These are phyloP conservation scores for Stephanodiscus triporus DNA, from an alignment of 108 stramenopile species.

Conservation along the genomic window DNA sequence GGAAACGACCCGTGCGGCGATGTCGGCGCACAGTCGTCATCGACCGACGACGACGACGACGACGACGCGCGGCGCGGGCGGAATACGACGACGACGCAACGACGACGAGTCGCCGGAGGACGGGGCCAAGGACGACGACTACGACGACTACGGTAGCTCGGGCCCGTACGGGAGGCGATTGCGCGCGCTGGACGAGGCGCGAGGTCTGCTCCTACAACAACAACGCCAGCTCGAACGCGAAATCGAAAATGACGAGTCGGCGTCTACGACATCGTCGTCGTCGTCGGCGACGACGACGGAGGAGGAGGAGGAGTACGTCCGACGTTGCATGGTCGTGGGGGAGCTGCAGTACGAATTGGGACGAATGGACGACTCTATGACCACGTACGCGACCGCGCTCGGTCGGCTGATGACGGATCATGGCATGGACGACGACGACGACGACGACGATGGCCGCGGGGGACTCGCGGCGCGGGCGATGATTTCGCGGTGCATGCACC, in stretches of 20 bases:
- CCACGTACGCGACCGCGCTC: constrained; percentile 29
- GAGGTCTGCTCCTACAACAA: constrained; percentile 9
- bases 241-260: too few relatives aligned
- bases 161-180: constrained; percentile 34
- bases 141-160: too few relatives aligned
- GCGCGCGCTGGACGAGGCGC: constrained; percentile 8
- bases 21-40: constrained; percentile 23
- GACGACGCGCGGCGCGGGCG: background rate
- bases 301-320: constrained; percentile 14
- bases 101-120: background rate
- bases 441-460: background rate
- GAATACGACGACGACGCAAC: background rate
- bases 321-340: constrained; percentile 28
- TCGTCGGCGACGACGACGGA: background rate
- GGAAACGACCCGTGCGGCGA: constrained; percentile 29
- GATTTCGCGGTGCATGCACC: constrained; percentile 34
- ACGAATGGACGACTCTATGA: constrained; percentile 31
- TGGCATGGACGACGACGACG: background rate
- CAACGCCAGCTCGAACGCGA: too few relatives aligned
- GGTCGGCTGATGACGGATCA: constrained; percentile 3
- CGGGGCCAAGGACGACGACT: background rate
- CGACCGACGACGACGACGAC: background rate
- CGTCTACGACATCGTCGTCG: background rate
- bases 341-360: constrained; percentile 45
- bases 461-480: background rate